A percentile compares a stretch with the other conserved stretches of the same genome.
Evolutionary conservation across 1,284 basidiomycete genomes (phyloP).

Genomic region (Wallemia ichthyophaga): DNA sequence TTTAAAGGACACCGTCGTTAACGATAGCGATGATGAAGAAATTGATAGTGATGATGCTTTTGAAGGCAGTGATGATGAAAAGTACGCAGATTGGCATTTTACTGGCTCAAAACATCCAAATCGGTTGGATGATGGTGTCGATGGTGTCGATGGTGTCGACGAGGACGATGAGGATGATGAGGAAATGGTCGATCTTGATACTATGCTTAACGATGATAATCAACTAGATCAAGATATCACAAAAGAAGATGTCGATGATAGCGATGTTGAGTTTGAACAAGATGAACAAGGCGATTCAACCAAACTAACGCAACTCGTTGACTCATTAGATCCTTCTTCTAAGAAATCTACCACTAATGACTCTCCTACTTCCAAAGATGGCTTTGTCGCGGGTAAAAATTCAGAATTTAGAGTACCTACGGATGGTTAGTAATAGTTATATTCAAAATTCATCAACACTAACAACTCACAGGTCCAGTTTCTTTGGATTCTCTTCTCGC

Average conservation of each 20-base stretch:
- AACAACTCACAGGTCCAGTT: slow-evolving; percentile 24
- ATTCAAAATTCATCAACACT: slow-evolving; percentile 29
- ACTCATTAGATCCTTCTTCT: slow-evolving; percentile 27
- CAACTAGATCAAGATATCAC: slow-evolving; percentile 5
- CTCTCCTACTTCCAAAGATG: slow-evolving; percentile 6
- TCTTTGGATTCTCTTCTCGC: slow-evolving; percentile 20
- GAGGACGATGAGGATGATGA: slow-evolving; percentile 20
- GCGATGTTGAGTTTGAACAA: slow-evolving; percentile 18
- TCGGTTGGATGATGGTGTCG: too few relatives aligned
- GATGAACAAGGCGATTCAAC: slow-evolving; percentile 24
- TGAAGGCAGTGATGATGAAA: slow-evolving; percentile 44
- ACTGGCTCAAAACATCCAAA: slow-evolving; percentile 17
- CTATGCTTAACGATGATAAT: slow-evolving; percentile 27
- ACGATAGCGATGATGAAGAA: slow-evolving; percentile 40
- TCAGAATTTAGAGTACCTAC: slow-evolving; percentile 11
- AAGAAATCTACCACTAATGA: slow-evolving; percentile 37
- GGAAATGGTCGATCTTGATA: slow-evolving; percentile 30
- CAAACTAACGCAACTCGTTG: slow-evolving; percentile 37
- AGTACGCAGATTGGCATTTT: slow-evolving; percentile 26
- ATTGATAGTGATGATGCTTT: slow-evolving; percentile 49
- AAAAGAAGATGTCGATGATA: slow-evolving; percentile 4
- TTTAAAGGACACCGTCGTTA: slow-evolving; percentile 6
- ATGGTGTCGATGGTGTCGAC: slow-evolving; percentile 1
- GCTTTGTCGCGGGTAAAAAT: slow-evolving; percentile 2
- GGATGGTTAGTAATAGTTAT: slow-evolving; percentile 9